Conservation (phyloP, 306 rosid species). For the Cucurbita pepo region DNA sequence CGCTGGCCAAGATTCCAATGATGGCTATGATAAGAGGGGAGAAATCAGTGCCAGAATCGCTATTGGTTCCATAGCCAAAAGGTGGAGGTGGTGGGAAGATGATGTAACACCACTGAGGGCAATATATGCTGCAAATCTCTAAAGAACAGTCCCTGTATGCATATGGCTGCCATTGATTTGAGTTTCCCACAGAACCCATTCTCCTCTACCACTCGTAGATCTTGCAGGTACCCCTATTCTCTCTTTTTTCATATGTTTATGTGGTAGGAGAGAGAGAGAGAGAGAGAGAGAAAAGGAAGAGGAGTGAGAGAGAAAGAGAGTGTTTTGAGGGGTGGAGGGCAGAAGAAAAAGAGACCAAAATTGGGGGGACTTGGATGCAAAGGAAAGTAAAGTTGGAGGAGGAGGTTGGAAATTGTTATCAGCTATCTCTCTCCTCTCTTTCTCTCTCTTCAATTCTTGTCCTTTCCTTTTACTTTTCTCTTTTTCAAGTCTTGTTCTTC, state of each 20-base stretch:
- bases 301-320: neutral
- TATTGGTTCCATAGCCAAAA: neutral
- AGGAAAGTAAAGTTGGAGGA: constrained; percentile 36
- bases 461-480: neutral
- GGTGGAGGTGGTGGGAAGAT: constrained; percentile 66
- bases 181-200: constrained; percentile 28
- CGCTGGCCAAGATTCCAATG: constrained; percentile 53
- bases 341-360: neutral
- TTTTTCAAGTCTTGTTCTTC: neutral
- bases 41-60: constrained; percentile 23
- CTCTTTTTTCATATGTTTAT: neutral
- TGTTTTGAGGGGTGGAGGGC: neutral
- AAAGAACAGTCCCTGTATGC: constrained; percentile 42
- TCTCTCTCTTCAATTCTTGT: neutral
- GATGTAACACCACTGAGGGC: constrained; percentile 72
- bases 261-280: neutral
- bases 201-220: constrained; percentile 1
- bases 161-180: constrained; percentile 35
- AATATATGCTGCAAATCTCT: constrained; percentile 57
- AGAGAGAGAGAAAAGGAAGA: neutral
- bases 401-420: constrained; percentile 18
- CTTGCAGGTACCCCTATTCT: neutral
- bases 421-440: constrained; percentile 7
- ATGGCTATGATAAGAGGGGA: constrained; percentile 65
- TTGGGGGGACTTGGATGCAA: constrained; percentile 23